phyloP scores from a whole-genome alignment of 306 rosid genomes.

The Vachellia collinsii region DNA sequence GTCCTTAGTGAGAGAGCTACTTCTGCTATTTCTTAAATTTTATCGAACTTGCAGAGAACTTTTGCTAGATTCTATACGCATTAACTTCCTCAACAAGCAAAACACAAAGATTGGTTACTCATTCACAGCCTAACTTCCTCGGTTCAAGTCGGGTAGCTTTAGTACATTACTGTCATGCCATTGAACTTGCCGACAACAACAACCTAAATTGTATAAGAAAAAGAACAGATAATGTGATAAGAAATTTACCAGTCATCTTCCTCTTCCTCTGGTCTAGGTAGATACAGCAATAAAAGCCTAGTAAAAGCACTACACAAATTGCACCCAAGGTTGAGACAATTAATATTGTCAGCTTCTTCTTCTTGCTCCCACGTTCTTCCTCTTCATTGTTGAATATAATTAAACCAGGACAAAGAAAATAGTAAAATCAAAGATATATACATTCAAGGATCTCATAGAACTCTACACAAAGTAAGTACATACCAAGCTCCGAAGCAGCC shows the following conservation, averaged over 20 bases:
- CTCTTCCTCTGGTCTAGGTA: neutral
- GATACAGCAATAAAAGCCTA: neutral
- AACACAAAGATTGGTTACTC: neutral
- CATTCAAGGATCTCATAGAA: neutral
- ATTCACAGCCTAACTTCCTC: neutral
- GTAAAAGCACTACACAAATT: neutral
- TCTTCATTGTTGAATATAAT: neutral
- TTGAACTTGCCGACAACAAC: neutral
- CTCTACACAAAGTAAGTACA: neutral
- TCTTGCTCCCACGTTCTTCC: neutral
- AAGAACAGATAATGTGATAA: neutral
- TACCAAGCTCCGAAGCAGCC: slow-evolving; percentile 34
- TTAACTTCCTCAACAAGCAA: neutral
- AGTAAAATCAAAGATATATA: neutral
- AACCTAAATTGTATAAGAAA: neutral
- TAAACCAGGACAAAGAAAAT: too few species aligned
- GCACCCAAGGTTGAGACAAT: neutral
- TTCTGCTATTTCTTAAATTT: neutral
- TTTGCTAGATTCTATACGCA: neutral
- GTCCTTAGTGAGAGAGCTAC: neutral
- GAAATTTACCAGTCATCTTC: neutral
- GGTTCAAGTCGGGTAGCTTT: neutral
- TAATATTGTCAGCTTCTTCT: neutral
- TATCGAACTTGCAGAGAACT: neutral
- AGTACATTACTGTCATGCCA: neutral